These are phyloP conservation scores for Ceriops zippeliana DNA, from an alignment of 345 rosid genomes.

Conservation along the genomic window DNA sequence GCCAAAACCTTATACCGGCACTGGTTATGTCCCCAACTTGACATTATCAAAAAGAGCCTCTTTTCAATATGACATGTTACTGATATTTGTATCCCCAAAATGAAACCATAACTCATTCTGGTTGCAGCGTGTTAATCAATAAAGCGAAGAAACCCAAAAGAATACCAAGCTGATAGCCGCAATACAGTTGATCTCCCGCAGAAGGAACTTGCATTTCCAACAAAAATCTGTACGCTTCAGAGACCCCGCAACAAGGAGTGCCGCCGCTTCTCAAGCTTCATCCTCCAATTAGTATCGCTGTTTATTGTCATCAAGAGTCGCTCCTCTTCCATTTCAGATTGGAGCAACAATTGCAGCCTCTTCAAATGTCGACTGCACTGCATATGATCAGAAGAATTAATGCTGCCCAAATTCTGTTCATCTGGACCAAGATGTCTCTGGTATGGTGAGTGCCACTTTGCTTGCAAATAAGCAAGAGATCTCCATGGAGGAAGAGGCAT, in stretches of 20 bases:
- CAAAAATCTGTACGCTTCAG: slow-evolving; percentile 32
- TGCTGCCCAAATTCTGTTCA: slow-evolving; percentile 25
- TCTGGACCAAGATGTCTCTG: slow-evolving; percentile 49
- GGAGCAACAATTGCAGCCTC: slow-evolving; percentile 60
- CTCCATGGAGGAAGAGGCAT: slow-evolving; percentile 99
- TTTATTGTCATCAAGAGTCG: slow-evolving; percentile 49
- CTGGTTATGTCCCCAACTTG: slow-evolving; percentile 7
- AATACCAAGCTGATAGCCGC: slow-evolving; percentile 37
- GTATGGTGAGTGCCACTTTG: slow-evolving; percentile 76
- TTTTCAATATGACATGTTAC: slow-evolving; percentile 11
- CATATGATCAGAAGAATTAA: slow-evolving; percentile 33
- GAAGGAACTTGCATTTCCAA: slow-evolving; percentile 23
- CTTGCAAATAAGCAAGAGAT: slow-evolving; percentile 72
- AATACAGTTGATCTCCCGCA: slow-evolving; percentile 29
- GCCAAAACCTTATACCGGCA: slow-evolving; percentile 5
- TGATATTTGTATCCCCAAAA: slow-evolving; percentile 9
- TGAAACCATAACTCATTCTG: slow-evolving; percentile 25
- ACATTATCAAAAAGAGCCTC: not conserved
- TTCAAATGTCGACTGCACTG: slow-evolving; percentile 65
- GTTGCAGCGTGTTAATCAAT: slow-evolving; percentile 23
- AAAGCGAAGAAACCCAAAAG: slow-evolving; percentile 13
- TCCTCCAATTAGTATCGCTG: slow-evolving; percentile 36
- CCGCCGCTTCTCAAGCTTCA: slow-evolving; percentile 48
- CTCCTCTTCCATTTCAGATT: slow-evolving; percentile 53
- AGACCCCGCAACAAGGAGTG: slow-evolving; percentile 40